Conservation (phyloP, 2,329 filamentous ascomycete genomes). For the Cytospora piceae region DNA sequence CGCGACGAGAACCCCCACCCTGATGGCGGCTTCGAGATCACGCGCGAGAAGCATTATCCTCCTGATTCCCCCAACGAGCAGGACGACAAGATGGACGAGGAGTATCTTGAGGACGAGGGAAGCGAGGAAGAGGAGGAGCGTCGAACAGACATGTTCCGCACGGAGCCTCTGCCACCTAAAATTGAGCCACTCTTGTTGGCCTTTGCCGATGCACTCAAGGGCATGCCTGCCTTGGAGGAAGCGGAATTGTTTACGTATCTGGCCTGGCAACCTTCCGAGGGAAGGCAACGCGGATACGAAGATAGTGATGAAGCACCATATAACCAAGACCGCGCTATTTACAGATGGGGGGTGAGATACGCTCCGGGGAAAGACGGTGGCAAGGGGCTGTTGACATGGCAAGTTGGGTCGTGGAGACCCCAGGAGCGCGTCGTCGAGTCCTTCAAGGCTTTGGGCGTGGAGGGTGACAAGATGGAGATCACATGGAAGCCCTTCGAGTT, state of each 20-base stretch:
- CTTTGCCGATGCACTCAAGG: constrained; percentile 33
- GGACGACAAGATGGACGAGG: constrained; percentile 30
- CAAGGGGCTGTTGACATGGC: constrained; percentile 34
- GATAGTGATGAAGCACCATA: background rate
- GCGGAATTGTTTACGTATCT: constrained; percentile 35
- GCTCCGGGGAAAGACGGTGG: constrained; percentile 4
- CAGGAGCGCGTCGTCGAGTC: constrained; percentile 30
- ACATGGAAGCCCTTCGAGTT: background rate
- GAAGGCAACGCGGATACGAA: constrained; percentile 22
- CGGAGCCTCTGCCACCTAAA: constrained; percentile 29
- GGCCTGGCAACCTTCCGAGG: constrained; percentile 33
- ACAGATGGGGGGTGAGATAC: constrained; percentile 4
- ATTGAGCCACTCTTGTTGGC: constrained; percentile 35
- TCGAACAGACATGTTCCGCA: constrained; percentile 33
- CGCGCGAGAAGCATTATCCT: constrained; percentile 33
- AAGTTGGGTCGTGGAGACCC: constrained; percentile 36
- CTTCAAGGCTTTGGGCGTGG: constrained; percentile 27
- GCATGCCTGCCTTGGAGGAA: constrained; percentile 34
- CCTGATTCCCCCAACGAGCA: constrained; percentile 28
- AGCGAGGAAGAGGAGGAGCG: constrained; percentile 16
- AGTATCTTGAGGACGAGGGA: constrained; percentile 1
- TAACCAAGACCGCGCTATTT: background rate
- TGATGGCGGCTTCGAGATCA: constrained; percentile 33
- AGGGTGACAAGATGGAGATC: background rate
- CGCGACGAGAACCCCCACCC: constrained; percentile 32